A percentile compares a stretch with the other conserved stretches of the same genome.
phyloP scores from a whole-genome alignment of 345 rosid genomes.

The Moricandia moricandioides region DNA sequence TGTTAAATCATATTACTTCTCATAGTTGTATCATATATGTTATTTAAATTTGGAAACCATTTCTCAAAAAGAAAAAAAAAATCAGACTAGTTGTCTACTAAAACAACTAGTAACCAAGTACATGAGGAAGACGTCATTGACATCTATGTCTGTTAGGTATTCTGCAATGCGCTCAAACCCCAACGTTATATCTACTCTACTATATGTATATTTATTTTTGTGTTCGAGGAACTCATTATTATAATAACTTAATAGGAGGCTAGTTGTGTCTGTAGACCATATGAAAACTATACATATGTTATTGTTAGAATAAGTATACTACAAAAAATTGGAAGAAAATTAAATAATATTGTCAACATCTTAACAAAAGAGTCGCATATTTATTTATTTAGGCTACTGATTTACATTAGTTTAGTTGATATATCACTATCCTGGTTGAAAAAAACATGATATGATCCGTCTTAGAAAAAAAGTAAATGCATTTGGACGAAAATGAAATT shows the following conservation, averaged over 20 bases:
- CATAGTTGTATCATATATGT: neutral
- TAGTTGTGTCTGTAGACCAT: conserved; percentile 9
- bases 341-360: neutral
- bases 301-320: neutral
- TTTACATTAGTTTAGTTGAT: neutral
- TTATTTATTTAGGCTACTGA: neutral
- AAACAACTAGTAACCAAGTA: conserved; percentile 31
- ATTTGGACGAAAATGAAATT: neutral
- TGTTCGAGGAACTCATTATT: conserved; percentile 24
- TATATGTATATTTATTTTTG: neutral
- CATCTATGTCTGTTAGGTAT: conserved; percentile 31
- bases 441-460: neutral
- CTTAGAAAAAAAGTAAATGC: neutral
- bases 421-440: neutral
- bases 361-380: neutral
- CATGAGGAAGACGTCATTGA: conserved; percentile 37
- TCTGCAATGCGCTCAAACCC: conserved; percentile 33
- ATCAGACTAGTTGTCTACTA: neutral
- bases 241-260: neutral
- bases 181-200: conserved; percentile 22
- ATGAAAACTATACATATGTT: neutral
- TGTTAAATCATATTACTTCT: conserved; percentile 4
- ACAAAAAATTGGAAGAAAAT: neutral
- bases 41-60: neutral
- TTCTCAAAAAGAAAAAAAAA: neutral